These are phyloP conservation scores for Brettanomyces sp. DNA, from an alignment of 805 yeast genomes.

Conservation along the genomic window DNA sequence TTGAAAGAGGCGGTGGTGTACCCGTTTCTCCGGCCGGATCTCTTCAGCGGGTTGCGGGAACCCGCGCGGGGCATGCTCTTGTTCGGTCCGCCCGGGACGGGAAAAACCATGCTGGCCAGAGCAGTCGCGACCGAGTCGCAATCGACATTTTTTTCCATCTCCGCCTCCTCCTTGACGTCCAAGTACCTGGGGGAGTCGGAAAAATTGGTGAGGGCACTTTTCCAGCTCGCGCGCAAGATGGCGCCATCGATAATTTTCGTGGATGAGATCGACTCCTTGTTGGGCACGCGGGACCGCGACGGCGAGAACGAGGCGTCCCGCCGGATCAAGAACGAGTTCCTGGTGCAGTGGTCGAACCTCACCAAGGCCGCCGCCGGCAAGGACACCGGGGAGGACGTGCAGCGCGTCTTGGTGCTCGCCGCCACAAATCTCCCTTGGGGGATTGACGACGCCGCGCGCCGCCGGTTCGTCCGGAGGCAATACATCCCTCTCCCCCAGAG, in stretches of 20 bases:
- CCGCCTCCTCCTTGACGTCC: conserved; percentile 84
- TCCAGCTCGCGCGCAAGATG: conserved; percentile 71
- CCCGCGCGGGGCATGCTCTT: conserved; percentile 94
- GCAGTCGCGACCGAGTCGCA: conserved; percentile 95
- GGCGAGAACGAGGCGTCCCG: conserved; percentile 78
- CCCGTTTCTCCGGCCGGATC: conserved; percentile 89
- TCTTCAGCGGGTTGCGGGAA: conserved; percentile 83
- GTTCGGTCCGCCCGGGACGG: conserved; percentile 99
- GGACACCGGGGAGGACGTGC: conserved; percentile 39
- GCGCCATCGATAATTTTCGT: conserved; percentile 93
- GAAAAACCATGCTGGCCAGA: conserved; percentile 93
- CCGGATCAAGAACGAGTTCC: conserved; percentile 84
- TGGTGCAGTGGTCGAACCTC: conserved; percentile 90
- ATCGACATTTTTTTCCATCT: conserved; percentile 85
- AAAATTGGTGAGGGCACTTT: conserved; percentile 82
- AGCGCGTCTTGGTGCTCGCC: conserved; percentile 80
- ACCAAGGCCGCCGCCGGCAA: conserved; percentile 81
- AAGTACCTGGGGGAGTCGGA: conserved; percentile 89
- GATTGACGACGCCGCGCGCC: conserved; percentile 91
- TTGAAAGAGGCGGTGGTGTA: conserved; percentile 92
- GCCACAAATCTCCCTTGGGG: conserved; percentile 98
- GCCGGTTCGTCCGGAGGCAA: conserved; percentile 85
- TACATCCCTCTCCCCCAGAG: conserved; percentile 91
- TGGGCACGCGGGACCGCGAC: conserved; percentile 66
- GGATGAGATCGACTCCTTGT: conserved; percentile 88